Conservation (phyloP, 805 yeast genomes). For the Candida pseudofarinosa region DNA sequence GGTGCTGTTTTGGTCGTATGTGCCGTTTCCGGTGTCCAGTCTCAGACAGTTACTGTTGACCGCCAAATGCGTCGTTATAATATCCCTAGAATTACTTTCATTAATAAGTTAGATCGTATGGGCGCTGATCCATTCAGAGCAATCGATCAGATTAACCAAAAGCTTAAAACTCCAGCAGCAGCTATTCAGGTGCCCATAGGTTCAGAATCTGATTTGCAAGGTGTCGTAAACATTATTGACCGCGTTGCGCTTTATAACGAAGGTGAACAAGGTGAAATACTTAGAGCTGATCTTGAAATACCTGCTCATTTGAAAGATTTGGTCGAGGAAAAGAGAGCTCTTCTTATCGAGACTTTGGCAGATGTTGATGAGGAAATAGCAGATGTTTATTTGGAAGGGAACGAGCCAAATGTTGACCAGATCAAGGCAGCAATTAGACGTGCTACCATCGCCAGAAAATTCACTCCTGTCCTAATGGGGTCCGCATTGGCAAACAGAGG, state of each 20-base stretch:
- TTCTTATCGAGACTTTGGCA: conserved; percentile 89
- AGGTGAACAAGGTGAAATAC: conserved; percentile 82
- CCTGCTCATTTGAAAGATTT: conserved; percentile 79
- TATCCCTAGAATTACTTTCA: conserved; percentile 93
- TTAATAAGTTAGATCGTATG: conserved; percentile 99
- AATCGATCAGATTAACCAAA: conserved; percentile 82
- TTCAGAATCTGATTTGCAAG: conserved; percentile 75
- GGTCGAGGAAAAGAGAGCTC: conserved; percentile 84
- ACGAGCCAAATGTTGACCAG: conserved; percentile 79
- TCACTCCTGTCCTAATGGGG: conserved; percentile 99
- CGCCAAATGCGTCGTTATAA: conserved; percentile 98
- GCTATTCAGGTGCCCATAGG: conserved; percentile 99
- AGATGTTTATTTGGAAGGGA: conserved; percentile 85
- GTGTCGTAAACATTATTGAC: conserved; percentile 88
- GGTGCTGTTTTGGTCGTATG: conserved; percentile 98
- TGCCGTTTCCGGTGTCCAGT: conserved; percentile 98
- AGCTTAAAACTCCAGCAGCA: conserved; percentile 91
- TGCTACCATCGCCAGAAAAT: conserved; percentile 89
- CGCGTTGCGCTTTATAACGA: conserved; percentile 84
- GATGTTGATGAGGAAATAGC: conserved; percentile 98
- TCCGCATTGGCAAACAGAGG: conserved; percentile 97
- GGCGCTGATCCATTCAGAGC: conserved; percentile 97
- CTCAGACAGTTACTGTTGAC: conserved; percentile 97
- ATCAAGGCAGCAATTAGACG: conserved; percentile 88
- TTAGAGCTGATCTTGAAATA: conserved; percentile 55